Conservation (phyloP, 2,329 filamentous ascomycete genomes). For the Fusarium paranaense region DNA sequence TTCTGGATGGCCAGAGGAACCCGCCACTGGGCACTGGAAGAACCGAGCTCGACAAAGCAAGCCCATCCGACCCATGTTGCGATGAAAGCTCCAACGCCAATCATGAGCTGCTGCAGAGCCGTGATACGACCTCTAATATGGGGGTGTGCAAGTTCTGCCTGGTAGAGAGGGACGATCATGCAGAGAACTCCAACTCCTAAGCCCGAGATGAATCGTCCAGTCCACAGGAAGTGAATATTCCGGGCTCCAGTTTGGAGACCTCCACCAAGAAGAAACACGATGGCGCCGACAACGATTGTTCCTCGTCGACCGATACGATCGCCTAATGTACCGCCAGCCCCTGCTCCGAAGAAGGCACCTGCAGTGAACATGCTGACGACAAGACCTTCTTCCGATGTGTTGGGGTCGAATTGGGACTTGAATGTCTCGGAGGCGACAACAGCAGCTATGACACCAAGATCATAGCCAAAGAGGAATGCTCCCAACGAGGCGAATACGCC, state of each 20-base stretch:
- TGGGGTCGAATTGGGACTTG: not conserved
- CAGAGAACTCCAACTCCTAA: constrained; percentile 61
- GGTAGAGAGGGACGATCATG: constrained; percentile 69
- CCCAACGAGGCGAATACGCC: constrained; percentile 67
- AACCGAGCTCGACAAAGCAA: constrained; percentile 43
- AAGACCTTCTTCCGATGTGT: constrained; percentile 10
- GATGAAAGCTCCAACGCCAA: constrained; percentile 78
- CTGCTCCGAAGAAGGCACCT: constrained; percentile 25
- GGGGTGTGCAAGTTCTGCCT: constrained; percentile 82
- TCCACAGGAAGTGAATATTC: constrained; percentile 71
- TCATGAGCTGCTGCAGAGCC: constrained; percentile 82
- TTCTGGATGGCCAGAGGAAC: constrained; percentile 72
- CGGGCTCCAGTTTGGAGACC: constrained; percentile 77
- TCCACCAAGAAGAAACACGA: constrained; percentile 79
- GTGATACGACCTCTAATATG: constrained; percentile 79
- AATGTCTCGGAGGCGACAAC: not conserved
- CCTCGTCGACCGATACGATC: constrained; percentile 74
- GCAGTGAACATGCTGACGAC: constrained; percentile 23
- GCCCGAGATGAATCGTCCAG: constrained; percentile 76
- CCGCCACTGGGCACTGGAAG: constrained; percentile 47
- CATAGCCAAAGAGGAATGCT: constrained; percentile 67
- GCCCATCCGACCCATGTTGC: constrained; percentile 78
- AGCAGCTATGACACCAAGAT: constrained; percentile 54
- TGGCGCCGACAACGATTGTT: constrained; percentile 76
- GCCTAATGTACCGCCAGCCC: not conserved